These are phyloP conservation scores for Raphanus hybrid DNA, from an alignment of 441 rosid species.

Conservation along the genomic window DNA sequence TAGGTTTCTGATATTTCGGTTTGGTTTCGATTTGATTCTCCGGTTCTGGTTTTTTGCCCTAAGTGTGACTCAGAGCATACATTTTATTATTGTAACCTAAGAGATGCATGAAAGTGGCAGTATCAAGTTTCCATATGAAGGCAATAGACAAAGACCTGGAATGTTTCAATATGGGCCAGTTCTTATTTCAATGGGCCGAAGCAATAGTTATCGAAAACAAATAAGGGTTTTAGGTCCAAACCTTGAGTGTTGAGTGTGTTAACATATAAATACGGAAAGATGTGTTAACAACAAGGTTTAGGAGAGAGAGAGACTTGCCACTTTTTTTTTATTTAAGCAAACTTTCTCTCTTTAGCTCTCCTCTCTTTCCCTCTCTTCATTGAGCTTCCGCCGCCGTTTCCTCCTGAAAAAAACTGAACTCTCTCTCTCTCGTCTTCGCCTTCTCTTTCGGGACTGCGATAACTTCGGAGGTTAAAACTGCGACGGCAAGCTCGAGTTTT, in stretches of 20 bases:
- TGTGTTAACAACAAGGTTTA: too few relatives aligned
- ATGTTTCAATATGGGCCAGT: neutral
- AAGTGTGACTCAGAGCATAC: too few relatives aligned
- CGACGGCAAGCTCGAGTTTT: conserved; percentile 29
- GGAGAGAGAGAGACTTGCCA: conserved; percentile 13
- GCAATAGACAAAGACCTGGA: neutral
- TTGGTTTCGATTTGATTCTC: too few relatives aligned
- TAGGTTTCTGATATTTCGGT: too few relatives aligned
- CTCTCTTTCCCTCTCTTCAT: conserved; percentile 17
- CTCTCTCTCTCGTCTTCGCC: neutral
- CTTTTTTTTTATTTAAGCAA: neutral
- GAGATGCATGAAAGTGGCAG: too few relatives aligned
- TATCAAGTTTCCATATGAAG: too few relatives aligned
- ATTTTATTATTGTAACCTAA: too few relatives aligned
- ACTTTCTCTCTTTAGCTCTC: neutral
- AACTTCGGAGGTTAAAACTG: conserved; percentile 15
- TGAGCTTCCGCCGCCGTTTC: conserved; percentile 46
- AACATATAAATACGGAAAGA: too few relatives aligned
- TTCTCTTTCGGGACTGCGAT: neutral
- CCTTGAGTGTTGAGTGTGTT: neutral
- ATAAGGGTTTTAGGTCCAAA: conserved; percentile 8
- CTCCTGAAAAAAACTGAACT: conserved; percentile 32
- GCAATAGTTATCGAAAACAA: neutral
- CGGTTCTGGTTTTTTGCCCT: too few relatives aligned
- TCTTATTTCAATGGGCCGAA: neutral